Evolutionary conservation across 495 filamentous ascomycete genomes (phyloP), one percentile per base, ranked within the genome.

Genomic region (Neurospora discreta): DNA sequence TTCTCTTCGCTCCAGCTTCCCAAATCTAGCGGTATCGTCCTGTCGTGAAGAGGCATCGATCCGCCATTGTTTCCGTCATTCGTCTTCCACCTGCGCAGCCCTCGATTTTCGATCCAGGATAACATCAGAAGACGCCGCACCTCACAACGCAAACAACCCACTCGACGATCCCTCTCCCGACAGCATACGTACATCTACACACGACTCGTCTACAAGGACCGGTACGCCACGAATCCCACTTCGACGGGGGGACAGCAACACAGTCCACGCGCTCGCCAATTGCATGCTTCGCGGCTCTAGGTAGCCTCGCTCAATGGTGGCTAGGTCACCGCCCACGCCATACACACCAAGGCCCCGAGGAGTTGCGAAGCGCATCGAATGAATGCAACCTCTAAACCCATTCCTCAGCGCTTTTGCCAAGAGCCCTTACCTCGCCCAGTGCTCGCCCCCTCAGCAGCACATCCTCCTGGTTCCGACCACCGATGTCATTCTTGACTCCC

Each of bases 381-480:
- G 95, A 92, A 98, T 98, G 95, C 95, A 94, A 90, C 93, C 95
- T 84, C 89, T 98, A 90, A 99, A 98, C 83, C 95, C 96, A 79
- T 97, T 97, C 82, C 88, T 99, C 79, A 90, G 92, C 86, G 92
- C 96, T 85, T 98, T 98, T 91, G 97, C 97, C 87, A 92, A 93
- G 85, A 98, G 93, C 87, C 88, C 92, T 80, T 87, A 97, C 77
- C 93, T 93, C 71, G 84, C 92, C 79, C 96, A 98, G 89, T 98
- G 96, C 86, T 87, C 90, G 77, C 95, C 95, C 68, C 87, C 94
- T 71, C 91, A 95, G 81, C 92, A 95, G 80, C 92, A 99, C 86
- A 92, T 98, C 74, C 89, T 99, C 36, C 91, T 99, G 39, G 94
- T 98, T 30, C 96, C 96, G 36, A 92, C 92, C 33, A 97, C 93